Conservation (phyloP, 202 grass and related monocot species). For the Tripidium arundinaceum region DNA sequence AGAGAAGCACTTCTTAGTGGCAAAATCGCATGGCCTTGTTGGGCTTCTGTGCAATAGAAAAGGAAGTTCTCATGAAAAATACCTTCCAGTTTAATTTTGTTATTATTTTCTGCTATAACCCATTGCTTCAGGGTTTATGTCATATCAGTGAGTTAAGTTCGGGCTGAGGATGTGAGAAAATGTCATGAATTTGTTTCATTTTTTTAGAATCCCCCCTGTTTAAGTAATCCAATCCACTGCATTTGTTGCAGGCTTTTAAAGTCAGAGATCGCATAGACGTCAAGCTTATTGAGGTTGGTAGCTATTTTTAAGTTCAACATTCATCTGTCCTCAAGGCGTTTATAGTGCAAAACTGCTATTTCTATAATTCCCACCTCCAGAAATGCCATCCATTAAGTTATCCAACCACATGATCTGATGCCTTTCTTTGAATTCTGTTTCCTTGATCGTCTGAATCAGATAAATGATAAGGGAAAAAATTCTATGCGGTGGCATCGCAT, state of each 20-base stretch:
- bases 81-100: not conserved
- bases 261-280: slow-evolving; percentile 90
- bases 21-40: not conserved
- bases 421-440: slow-evolving; percentile 22
- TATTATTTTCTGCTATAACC: slow-evolving; percentile 20
- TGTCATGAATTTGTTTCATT: slow-evolving; percentile 17
- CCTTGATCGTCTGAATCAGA: slow-evolving; percentile 37
- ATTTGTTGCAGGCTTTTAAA: slow-evolving; percentile 69
- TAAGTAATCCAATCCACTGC: slow-evolving; percentile 19
- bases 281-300: slow-evolving; percentile 90
- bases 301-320: slow-evolving; percentile 19
- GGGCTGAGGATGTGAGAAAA: slow-evolving; percentile 89
- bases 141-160: slow-evolving; percentile 97
- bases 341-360: too few species aligned
- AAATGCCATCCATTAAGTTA: not conserved
- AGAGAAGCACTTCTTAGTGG: not conserved
- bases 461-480: too few species aligned
- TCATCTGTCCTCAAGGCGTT: too few species aligned
- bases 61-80: slow-evolving; percentile 10
- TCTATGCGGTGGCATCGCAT: too few species aligned
- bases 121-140: slow-evolving; percentile 67
- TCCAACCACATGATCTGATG: not conserved
- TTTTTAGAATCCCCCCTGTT: not conserved
- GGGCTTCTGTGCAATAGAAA: not conserved
- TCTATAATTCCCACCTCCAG: too few species aligned